Evolutionary conservation across 768 basidiomycete genomes (phyloP), one percentile per base, ranked within the genome.

Genomic region (Fomitopsis serialis): DNA sequence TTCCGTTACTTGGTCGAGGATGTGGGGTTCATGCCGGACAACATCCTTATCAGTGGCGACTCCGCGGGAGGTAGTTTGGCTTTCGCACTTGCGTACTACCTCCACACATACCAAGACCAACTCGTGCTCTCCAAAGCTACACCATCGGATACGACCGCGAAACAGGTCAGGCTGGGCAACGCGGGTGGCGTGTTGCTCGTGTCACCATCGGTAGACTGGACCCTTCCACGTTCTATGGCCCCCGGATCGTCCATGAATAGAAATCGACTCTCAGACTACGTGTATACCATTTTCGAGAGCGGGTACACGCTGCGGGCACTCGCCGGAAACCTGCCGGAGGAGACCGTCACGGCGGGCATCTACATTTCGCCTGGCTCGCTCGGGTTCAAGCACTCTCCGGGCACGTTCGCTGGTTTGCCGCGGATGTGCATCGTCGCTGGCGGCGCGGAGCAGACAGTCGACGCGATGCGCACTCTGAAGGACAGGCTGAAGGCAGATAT

Each of bases 51-150:
- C 13, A 60, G 63, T 10, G 83, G 81, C 17, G 81, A 83, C 47
- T 81, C 79, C 1, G 79, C 82, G 0, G 83, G 82, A 0, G 81
- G 73, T 1, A 72, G 77, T 55, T 68, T 82, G 23, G 76, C 72
- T 0, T 45, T 74, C n/a, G 66, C 70, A 40, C 62, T 78, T 29
- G 57, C 65, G 10, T 69, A 70, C 2, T 76, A 77, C 61, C 55
- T 76, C 35, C 57, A 58, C 36, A 59, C 62, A 48, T 48, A 59
- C 32, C 49, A 50, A 4, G 52, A 63, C 5, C 64, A 63, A 1
- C 58, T 44, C 6, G 51, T 60, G 17, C 68, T 68, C 0, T n/a
- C n/a, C n/a, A 32, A 32, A 11, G 29, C 29, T 5, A 11, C 29
- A 11, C 6, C 29, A 5, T 6, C 29, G 29, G 11, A 32, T 11